Evolutionary conservation across 768 basidiomycete genomes (phyloP), one percentile per base, ranked within the genome.

Genomic region (Vararia minispora): DNA sequence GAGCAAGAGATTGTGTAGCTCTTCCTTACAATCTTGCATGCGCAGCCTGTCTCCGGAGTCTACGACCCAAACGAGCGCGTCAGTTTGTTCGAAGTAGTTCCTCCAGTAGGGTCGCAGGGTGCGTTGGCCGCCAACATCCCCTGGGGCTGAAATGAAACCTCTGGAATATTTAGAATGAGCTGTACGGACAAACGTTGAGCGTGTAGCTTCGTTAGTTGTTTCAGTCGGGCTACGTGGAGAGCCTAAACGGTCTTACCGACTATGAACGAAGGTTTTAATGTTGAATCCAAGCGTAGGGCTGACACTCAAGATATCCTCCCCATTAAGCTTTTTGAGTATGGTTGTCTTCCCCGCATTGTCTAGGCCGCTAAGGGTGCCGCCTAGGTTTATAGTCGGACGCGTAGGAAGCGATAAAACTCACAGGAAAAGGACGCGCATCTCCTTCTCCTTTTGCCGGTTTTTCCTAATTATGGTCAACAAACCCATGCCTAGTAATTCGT

Each of bases 331-430:
- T 66, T 97, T 98, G 42, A 98, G 61, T 48, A 98, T 95, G 2
- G 94, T 99, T 2, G 95, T 98, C 68, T 99, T 98, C 37, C 95
- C 95, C 2, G 94, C 95, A 55, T 99, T 98, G 58, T 98, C 95
- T 12, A 99, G 76, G 7, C 95, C 94, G 30, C 94, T 98, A 55
- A 25, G 41, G 35, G 47, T 13, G 23, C 12, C n/a, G 1, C 5
- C 6, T 18, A 20, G 16, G 42, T 40, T 30, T 23, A 17, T 23
- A 16, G 5, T n/a, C 30, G 22, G 24, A 22, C 7, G 28, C 12
- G 7, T 37, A 31, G 12, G 21, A 18, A 47, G 37, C 4, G 28
- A 23, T n/a, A 17, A 12, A 4, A 32, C 37, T 37, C 74, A 86
- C 88, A 94, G 76, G 62, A 98, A 98, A 33, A 99, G 69, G 38